Base-by-base conservation (phyloP, 1,284 basidiomycete genomes). In the Ganoderma boninense region DNA sequence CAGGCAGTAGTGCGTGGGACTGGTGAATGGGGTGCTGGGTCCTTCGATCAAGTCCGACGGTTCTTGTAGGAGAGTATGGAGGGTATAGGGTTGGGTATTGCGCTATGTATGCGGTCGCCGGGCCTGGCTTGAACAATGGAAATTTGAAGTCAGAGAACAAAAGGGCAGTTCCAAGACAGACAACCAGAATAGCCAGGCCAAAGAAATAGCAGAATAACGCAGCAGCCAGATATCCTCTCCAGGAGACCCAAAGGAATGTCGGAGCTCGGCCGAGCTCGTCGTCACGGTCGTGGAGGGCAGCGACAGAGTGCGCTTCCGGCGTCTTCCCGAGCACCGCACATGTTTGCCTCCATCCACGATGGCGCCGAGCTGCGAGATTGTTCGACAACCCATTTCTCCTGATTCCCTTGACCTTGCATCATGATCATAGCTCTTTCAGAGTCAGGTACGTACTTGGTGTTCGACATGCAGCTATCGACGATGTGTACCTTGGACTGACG, bases 311-410 rank as follows among this genome's bases (percentile, higher is more conserved):
- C 29, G 44, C 23, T 16, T 5, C 26, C 26, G 54, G 54, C 54
- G 54, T 4, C 14, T 56, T 56, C 62, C 26, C 43, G 35, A 44
- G n/a, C 7, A 23, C 29, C 61, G 26, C 38, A 38, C 38, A 42
- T 63, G 44, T 40, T 59, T 65, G 64, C 64, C 54, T 57, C 64
- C 64, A 35, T n/a, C 64, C 38, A 65, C 64, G 52, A 56, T 49
- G 64, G 49, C 26, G 23, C 62, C 29, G 43, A 63, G 42, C 29
- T 46, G 26, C 40, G 42, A 60, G 38, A 20, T 32, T 32, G 14
- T 49, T 29, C 8, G 6, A 40, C 42, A 23, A 46, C 61, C 29
- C 13, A 20, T 35, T 20, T 42, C 38, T 40, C 20, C n/a, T 40
- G 14, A 11, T 20, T 61, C 4, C 40, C 60, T 61, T 23, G 23